Conservation (phyloP, 768 basidiomycete genomes). For the Boletus huronensis region DNA sequence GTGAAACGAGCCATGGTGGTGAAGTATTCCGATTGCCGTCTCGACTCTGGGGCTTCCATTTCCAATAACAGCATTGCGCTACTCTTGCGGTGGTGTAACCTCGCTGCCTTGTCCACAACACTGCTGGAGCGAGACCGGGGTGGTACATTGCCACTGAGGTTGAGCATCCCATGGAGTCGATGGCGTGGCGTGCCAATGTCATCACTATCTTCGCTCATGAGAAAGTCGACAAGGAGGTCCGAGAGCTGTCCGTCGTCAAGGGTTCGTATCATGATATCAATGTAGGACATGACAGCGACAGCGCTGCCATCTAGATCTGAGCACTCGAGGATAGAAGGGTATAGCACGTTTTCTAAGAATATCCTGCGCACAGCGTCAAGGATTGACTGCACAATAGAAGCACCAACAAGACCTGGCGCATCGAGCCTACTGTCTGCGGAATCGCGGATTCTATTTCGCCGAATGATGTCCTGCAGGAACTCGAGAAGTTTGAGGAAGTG, state of each 20-base stretch:
- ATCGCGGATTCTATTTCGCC: constrained; percentile 52
- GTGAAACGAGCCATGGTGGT: constrained; percentile 88
- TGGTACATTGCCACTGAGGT: constrained; percentile 36
- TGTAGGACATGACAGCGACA: constrained; percentile 92
- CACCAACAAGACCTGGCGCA: constrained; percentile 65
- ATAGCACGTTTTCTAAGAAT: constrained; percentile 90
- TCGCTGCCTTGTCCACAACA: constrained; percentile 39
- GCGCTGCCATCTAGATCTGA: constrained; percentile 93
- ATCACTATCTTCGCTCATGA: constrained; percentile 82
- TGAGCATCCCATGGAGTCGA: constrained; percentile 40
- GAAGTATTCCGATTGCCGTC: constrained; percentile 75
- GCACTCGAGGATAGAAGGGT: constrained; percentile 90
- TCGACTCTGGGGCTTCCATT: constrained; percentile 73
- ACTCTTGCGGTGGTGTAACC: constrained; percentile 66
- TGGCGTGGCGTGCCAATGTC: constrained; percentile 49
- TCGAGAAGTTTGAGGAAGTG: constrained; percentile 89
- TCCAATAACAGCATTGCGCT: constrained; percentile 90
- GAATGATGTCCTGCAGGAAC: constrained; percentile 86
- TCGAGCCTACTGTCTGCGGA: constrained; percentile 39
- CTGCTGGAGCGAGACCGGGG: constrained; percentile 31
- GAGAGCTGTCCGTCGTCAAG: constrained; percentile 66
- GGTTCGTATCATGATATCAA: constrained; percentile 82
- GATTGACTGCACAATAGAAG: constrained; percentile 79
- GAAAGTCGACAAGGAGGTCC: constrained; percentile 70
- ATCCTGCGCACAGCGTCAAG: constrained; percentile 77